phyloP scores from a whole-genome alignment of 495 filamentous ascomycete species.

The Annulohypoxylon maeteangense region DNA sequence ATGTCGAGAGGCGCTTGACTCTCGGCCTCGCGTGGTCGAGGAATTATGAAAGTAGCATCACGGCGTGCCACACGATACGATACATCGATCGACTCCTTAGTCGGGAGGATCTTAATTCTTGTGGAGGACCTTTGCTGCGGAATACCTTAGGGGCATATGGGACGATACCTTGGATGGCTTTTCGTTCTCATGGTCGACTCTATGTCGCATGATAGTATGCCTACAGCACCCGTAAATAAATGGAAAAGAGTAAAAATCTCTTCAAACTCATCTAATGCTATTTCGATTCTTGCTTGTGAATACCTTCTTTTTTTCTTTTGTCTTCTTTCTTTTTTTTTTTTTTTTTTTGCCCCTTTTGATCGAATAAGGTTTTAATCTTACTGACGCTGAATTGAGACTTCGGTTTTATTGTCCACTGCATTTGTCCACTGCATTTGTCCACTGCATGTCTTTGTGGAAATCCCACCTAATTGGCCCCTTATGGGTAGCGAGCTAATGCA shows the following conservation, averaged over 20 bases:
- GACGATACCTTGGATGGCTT: slow-evolving; percentile 33
- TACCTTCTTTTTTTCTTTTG: not conserved
- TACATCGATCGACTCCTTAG: slow-evolving; percentile 33
- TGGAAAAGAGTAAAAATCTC: slow-evolving; percentile 45
- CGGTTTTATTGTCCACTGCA: slow-evolving; percentile 2
- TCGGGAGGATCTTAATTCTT: slow-evolving; percentile 42
- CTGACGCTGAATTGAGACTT: slow-evolving; percentile 15
- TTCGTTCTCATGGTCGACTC: slow-evolving; percentile 30
- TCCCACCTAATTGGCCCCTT: slow-evolving; percentile 5
- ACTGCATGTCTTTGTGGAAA: too few species aligned
- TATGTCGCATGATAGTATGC: slow-evolving; percentile 35
- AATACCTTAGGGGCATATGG: slow-evolving; percentile 27
- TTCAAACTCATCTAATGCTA: slow-evolving; percentile 8
- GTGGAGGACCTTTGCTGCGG: slow-evolving; percentile 41
- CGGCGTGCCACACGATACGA: slow-evolving; percentile 39
- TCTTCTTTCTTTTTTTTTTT: not conserved
- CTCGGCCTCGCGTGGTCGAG: slow-evolving; percentile 27
- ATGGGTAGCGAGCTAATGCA: slow-evolving; percentile 34
- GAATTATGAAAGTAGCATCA: slow-evolving; percentile 32
- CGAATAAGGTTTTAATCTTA: slow-evolving; percentile 6
- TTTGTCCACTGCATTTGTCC: slow-evolving; percentile 8
- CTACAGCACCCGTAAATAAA: slow-evolving; percentile 42
- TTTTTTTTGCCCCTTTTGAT: not conserved
- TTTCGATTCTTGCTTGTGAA: slow-evolving; percentile 2
- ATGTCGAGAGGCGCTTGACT: slow-evolving; percentile 14